phyloP scores from a whole-genome alignment of 257 asterid species.

The Solanum sejunctum region DNA sequence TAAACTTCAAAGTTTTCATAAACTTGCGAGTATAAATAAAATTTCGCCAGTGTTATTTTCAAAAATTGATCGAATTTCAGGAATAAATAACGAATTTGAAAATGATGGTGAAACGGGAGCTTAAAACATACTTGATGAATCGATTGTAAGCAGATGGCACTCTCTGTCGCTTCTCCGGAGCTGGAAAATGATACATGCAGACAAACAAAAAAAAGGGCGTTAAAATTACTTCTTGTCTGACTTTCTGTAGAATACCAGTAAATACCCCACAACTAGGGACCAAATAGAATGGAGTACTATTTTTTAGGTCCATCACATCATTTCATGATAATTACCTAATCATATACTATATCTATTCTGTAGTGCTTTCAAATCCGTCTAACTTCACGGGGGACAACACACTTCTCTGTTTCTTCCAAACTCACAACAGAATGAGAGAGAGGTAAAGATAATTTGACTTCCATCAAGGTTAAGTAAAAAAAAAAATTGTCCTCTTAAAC shows the following conservation, averaged over 20 bases:
- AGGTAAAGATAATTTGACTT: neutral
- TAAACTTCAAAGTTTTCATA: no score
- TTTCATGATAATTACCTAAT: constrained; percentile 85
- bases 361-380: constrained; percentile 13
- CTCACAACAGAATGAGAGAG: neutral
- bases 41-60: no score
- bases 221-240: constrained; percentile 41
- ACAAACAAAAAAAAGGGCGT: constrained; percentile 31
- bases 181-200: constrained; percentile 39
- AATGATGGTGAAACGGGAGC: neutral
- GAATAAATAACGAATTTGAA: neutral
- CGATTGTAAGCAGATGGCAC: constrained; percentile 98
- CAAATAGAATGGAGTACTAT: neutral
- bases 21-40: no score
- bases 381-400: constrained; percentile 39
- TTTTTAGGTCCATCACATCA: constrained; percentile 18
- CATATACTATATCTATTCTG: constrained; percentile 20
- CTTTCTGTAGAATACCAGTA: constrained; percentile 19
- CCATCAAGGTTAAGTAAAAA: neutral
- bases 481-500: neutral
- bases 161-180: constrained; percentile 98
- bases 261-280: neutral
- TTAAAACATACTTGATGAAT: constrained; percentile 69
- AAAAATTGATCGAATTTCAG: neutral
- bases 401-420: neutral